phyloP scores from a whole-genome alignment of 2,329 filamentous ascomycete genomes.

The Capronia epimyces region DNA sequence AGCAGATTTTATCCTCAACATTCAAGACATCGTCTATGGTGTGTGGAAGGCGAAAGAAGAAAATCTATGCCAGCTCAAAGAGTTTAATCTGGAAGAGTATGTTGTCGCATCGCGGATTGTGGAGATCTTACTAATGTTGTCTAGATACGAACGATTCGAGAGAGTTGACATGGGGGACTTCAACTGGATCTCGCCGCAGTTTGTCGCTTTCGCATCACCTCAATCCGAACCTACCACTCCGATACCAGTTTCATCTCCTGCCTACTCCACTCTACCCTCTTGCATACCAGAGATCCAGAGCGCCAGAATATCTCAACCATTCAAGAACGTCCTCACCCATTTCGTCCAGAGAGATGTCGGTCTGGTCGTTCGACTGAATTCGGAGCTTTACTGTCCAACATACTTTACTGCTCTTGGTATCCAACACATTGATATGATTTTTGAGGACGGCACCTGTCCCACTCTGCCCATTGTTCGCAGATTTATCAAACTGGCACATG shows the following conservation, averaged over 20 bases:
- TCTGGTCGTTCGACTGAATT: slow-evolving; percentile 91
- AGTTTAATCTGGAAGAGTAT: slow-evolving; percentile 88
- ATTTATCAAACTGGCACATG: slow-evolving; percentile 90
- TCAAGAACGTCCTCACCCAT: slow-evolving; percentile 92
- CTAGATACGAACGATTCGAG: slow-evolving; percentile 82
- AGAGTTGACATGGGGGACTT: slow-evolving; percentile 97
- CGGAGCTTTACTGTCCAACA: slow-evolving; percentile 89
- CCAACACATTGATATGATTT: slow-evolving; percentile 97
- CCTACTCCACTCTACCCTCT: slow-evolving; percentile 68
- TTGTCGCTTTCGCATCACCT: slow-evolving; percentile 93
- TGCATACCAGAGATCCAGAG: slow-evolving; percentile 67
- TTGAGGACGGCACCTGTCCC: slow-evolving; percentile 95
- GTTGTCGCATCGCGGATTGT: slow-evolving; percentile 29
- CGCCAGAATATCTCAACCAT: slow-evolving; percentile 70
- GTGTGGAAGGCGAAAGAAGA: slow-evolving; percentile 99
- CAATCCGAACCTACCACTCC: slow-evolving; percentile 72
- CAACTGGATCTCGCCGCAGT: slow-evolving; percentile 96
- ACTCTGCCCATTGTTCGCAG: slow-evolving; percentile 81
- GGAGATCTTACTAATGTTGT: background rate
- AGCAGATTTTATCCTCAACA: slow-evolving; percentile 89
- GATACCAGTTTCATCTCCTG: slow-evolving; percentile 65
- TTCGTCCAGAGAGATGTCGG: slow-evolving; percentile 85
- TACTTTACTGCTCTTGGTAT: slow-evolving; percentile 95
- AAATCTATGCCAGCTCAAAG: slow-evolving; percentile 80
- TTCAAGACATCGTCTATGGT: slow-evolving; percentile 96